Percentiles rank a stretch among this genome's conserved stretches.
These are phyloP conservation scores for Aquilaria yunnanensis DNA, from an alignment of 345 rosid genomes.

Conservation along the genomic window DNA sequence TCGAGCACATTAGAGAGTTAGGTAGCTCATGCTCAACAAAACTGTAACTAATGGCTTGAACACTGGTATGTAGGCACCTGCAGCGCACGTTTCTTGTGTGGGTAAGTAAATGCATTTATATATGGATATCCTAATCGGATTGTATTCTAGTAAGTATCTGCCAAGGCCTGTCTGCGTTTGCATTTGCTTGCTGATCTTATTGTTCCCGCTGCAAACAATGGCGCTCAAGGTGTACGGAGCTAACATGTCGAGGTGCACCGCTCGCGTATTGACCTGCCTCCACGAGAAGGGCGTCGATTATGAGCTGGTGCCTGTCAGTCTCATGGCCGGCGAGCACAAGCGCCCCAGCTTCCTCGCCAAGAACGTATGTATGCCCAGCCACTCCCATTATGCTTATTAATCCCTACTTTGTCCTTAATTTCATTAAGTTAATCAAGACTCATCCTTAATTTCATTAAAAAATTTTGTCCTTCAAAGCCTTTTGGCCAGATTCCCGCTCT, in stretches of 20 bases:
- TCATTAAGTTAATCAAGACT: neutral
- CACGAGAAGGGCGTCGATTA: slow-evolving; percentile 65
- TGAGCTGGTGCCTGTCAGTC: slow-evolving; percentile 57
- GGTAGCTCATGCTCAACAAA: too few species aligned
- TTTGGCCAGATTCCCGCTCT: slow-evolving; percentile 80
- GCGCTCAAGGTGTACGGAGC: slow-evolving; percentile 67
- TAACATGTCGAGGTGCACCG: slow-evolving; percentile 59
- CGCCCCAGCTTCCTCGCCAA: slow-evolving; percentile 49
- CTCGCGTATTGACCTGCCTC: slow-evolving; percentile 57
- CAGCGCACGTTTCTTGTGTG: too few species aligned
- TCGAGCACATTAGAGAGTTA: too few species aligned
- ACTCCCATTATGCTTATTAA: too few species aligned
- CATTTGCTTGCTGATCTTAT: too few species aligned
- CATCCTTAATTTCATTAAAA: neutral
- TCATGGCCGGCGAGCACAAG: slow-evolving; percentile 60
- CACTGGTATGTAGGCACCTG: too few species aligned
- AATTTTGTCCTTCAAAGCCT: slow-evolving; percentile 37
- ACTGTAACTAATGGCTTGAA: too few species aligned
- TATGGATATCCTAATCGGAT: too few species aligned
- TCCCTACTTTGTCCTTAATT: neutral
- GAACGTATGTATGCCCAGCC: slow-evolving; percentile 28
- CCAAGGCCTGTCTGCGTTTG: too few species aligned
- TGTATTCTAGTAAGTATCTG: too few species aligned
- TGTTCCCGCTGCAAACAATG: too few species aligned
- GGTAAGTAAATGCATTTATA: too few species aligned